These are phyloP conservation scores for Sugiyamaella sp. DNA, from an alignment of 1,139 yeast genomes.

Conservation along the genomic window DNA sequence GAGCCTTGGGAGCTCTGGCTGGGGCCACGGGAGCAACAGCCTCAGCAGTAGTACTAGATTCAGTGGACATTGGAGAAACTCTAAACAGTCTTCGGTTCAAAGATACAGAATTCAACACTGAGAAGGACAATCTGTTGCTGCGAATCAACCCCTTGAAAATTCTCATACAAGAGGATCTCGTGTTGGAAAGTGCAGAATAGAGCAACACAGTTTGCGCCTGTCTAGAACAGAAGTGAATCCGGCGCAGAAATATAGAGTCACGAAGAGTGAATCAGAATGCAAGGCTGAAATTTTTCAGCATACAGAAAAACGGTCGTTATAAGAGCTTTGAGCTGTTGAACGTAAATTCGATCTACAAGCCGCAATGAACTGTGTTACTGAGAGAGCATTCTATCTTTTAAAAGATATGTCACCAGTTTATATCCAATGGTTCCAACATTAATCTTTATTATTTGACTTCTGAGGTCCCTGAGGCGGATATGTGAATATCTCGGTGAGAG, in stretches of 20 bases:
- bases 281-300: slow-evolving; percentile 15
- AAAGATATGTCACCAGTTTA: too few species aligned
- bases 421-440: too few species aligned
- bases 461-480: too few species aligned
- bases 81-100: not conserved
- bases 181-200: too few species aligned
- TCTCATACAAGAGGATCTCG: slow-evolving; percentile 2
- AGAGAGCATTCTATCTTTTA: too few species aligned
- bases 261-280: not conserved
- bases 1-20: slow-evolving; percentile 18
- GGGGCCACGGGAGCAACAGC: slow-evolving; percentile 19
- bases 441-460: too few species aligned
- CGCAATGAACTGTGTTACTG: too few species aligned
- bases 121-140: not conserved
- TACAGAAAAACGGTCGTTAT: not conserved
- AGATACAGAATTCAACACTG: not conserved
- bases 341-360: too few species aligned
- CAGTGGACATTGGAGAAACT: slow-evolving; percentile 16
- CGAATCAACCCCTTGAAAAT: not conserved
- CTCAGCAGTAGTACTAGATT: slow-evolving; percentile 22
- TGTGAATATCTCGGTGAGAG: slow-evolving; percentile 7
- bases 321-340: too few species aligned
- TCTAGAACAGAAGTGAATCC: too few species aligned
- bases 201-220: too few species aligned
- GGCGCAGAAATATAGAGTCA: slow-evolving; percentile 1